Conservation (phyloP, 2,329 filamentous ascomycete species). For the Diaporthe vexans region DNA sequence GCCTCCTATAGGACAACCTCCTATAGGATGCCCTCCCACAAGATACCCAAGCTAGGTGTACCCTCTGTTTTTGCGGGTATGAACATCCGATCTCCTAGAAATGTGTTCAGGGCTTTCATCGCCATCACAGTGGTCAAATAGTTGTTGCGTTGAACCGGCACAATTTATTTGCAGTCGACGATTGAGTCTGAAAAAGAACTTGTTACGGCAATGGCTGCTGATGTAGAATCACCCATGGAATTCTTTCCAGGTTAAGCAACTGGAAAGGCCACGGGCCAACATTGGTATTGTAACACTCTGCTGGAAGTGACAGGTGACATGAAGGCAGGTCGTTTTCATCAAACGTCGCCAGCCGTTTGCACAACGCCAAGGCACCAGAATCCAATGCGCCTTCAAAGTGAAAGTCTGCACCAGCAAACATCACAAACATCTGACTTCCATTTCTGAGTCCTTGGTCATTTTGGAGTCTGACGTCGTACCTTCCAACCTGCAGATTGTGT, state of each 20-base stretch:
- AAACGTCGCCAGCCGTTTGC: background rate
- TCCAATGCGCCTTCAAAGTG: background rate
- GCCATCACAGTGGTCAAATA: background rate
- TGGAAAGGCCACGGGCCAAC: background rate
- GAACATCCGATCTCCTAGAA: background rate
- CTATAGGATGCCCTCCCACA: too few relatives aligned
- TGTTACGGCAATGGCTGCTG: background rate
- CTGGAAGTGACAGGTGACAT: background rate
- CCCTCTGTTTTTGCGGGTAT: too few relatives aligned
- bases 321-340: background rate
- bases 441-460: background rate
- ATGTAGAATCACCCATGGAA: background rate
- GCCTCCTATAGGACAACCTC: too few relatives aligned
- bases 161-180: background rate
- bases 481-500: background rate
- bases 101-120: background rate
- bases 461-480: background rate
- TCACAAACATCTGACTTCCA: background rate
- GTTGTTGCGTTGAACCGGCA: background rate
- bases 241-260: background rate
- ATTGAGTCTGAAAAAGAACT: background rate
- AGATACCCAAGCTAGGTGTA: too few relatives aligned
- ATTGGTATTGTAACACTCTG: background rate
- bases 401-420: background rate
- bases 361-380: background rate